phyloP scores from a whole-genome alignment of 768 basidiomycete genomes.

The Tubosaeta brunneosetosa region DNA sequence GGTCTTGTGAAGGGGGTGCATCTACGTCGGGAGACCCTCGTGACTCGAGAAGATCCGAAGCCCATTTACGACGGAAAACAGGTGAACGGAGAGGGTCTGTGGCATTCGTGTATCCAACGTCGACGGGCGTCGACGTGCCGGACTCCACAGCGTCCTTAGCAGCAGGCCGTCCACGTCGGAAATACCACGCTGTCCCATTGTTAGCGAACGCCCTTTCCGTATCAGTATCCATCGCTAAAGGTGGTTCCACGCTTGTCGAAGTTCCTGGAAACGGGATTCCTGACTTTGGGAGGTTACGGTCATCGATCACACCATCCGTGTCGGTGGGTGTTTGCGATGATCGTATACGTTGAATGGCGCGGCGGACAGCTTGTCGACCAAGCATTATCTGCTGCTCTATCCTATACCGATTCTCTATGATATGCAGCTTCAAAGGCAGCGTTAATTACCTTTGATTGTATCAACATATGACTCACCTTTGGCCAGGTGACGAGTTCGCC shows the following conservation, averaged over 20 bases:
- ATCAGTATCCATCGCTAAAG: conserved; percentile 76
- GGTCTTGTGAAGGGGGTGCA: conserved; percentile 8
- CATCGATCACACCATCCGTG: conserved; percentile 21
- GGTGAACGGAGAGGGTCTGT: conserved; percentile 39
- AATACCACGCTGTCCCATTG: conserved; percentile 52
- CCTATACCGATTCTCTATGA: conserved; percentile 86
- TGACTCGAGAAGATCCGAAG: conserved; percentile 39
- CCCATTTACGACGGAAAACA: conserved; percentile 45
- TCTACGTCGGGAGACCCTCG: conserved; percentile 19
- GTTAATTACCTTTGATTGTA: conserved; percentile 7
- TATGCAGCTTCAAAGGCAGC: conserved; percentile 61
- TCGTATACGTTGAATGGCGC: conserved; percentile 40
- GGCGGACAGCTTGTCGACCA: conserved; percentile 71
- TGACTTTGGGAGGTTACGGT: conserved; percentile 17
- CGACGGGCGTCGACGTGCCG: conserved; percentile 31
- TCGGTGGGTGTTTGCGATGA: conserved; percentile 19
- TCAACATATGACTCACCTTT: conserved; percentile 50
- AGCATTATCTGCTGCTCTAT: conserved; percentile 80
- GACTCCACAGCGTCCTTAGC: conserved; percentile 25
- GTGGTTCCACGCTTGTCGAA: conserved; percentile 43
- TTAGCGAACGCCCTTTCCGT: conserved; percentile 62
- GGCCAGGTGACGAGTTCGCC: conserved; percentile 96
- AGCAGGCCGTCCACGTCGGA: conserved; percentile 42
- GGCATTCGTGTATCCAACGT: conserved; percentile 22
- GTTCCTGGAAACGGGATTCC: conserved; percentile 13